phyloP scores from a whole-genome alignment of 2,329 filamentous ascomycete genomes.

The Colletotrichum siamense region DNA sequence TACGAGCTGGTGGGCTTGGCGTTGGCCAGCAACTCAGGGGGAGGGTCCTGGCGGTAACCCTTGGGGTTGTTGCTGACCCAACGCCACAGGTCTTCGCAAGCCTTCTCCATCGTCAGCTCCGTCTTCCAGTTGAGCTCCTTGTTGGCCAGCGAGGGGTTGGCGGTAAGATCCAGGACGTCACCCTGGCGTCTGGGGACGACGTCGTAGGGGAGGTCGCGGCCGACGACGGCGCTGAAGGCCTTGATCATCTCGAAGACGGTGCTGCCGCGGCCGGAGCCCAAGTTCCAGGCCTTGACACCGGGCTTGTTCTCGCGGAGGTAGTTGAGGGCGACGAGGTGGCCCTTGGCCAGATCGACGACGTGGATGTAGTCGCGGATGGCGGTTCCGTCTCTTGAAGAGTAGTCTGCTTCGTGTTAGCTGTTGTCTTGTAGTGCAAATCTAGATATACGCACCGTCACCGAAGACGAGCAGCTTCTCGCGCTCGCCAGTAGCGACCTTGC shows the following conservation, averaged over 20 bases:
- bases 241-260: conserved; percentile 98
- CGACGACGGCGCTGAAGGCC: conserved; percentile 87
- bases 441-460: conserved; percentile 73
- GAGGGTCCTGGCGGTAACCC: conserved; percentile 92
- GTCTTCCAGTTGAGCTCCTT: conserved; percentile 92
- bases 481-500: conserved; percentile 95
- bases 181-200: conserved; percentile 82
- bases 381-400: conserved; percentile 87
- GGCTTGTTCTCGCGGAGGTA: conserved; percentile 85
- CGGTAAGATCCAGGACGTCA: conserved; percentile 93
- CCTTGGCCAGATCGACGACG: conserved; percentile 86
- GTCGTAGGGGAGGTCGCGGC: conserved; percentile 84
- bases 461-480: conserved; percentile 94
- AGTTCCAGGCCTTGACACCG: conserved; percentile 93
- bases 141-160: conserved; percentile 87
- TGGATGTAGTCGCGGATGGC: conserved; percentile 99
- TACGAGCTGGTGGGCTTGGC: conserved; percentile 46
- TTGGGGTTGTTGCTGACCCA: conserved; percentile 98
- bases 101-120: conserved; percentile 86
- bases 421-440: too few relatives aligned
- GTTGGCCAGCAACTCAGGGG: conserved; percentile 76
- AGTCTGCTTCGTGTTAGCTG: conserved; percentile 65
- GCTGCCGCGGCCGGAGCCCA: conserved; percentile 92
- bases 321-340: conserved; percentile 88
- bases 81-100: conserved; percentile 92